Base-by-base conservation (phyloP, 2,329 filamentous ascomycete species). In the Tolypocladium pustulatum region DNA sequence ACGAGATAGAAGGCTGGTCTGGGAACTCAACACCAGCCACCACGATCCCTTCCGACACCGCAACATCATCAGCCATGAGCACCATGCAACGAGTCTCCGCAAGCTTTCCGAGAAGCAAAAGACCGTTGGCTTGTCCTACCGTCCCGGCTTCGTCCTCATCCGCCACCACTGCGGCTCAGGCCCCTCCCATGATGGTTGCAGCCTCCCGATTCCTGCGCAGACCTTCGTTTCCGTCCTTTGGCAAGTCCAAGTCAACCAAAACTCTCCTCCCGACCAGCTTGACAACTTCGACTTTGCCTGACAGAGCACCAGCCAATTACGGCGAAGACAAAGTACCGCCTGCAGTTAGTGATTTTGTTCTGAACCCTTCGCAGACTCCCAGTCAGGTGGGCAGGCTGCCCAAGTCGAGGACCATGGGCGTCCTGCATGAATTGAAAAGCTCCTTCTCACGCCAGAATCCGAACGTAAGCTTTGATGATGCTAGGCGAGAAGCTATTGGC, bases 321-420 rank as follows among this genome's bases (percentile, higher is more conserved):
- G 66, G 70, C 56, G 72, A 73, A 58, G 72, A 72, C 56, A 32
- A 59, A 1, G 65, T 62, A 30, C 65, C 66, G 4, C 15, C 57
- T 0, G 37, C 38, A 25, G 36, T 37, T 20, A 22, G 13, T 27
- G 15, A 57, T 5, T 40, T 46, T 27, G 54, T 12, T 53, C 15
- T 8, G 27, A 51, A 43, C 20, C 25, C 49, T 22, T 41, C 56
- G 32, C 49, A 49, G 46, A 27, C 55, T 25, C 60, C 57, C 1
- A 57, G 22, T 4, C 34, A 49, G 15, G 53, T 40, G 52, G 68
- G 63, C 17, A 71, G 66, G 36, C 61, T 80, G 1, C 74, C 78
- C 9, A 79, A 72, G 59, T 79, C 78, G 7, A 71, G 72, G 32
- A 80, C 79, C 1, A 68, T 80, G 62, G 73, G 64, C 30, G 73